Percentiles rank a stretch among this genome's conserved stretches.
Evolutionary conservation across 2,329 filamentous ascomycete genomes (phyloP).

Genomic region (Fusarium fujikuroi): DNA sequence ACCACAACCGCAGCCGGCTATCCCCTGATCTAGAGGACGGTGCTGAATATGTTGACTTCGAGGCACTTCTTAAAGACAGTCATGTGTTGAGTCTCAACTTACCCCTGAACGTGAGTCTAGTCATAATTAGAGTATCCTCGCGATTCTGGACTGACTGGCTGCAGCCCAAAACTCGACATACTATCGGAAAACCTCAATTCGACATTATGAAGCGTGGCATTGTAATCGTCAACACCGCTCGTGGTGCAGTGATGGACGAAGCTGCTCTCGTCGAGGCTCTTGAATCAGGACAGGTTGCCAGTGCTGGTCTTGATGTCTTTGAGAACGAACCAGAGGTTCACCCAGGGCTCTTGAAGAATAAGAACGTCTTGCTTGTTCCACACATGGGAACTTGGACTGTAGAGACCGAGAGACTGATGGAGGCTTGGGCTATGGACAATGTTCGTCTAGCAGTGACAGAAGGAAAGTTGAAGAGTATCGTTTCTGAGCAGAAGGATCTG

Average conservation of each 20-base stretch:
- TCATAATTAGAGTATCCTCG: not conserved
- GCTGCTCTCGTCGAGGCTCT: slow-evolving; percentile 80
- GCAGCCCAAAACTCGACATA: slow-evolving; percentile 74
- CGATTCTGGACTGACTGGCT: not conserved
- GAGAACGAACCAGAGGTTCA: slow-evolving; percentile 84
- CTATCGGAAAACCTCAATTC: slow-evolving; percentile 78
- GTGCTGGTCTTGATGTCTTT: slow-evolving; percentile 82
- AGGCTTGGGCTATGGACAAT: slow-evolving; percentile 79
- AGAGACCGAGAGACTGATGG: slow-evolving; percentile 74
- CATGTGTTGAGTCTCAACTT: slow-evolving; percentile 85
- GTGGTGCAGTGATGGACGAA: slow-evolving; percentile 85
- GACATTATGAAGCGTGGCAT: slow-evolving; percentile 80
- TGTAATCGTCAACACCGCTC: slow-evolving; percentile 83
- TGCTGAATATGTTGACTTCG: slow-evolving; percentile 77
- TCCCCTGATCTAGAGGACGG: slow-evolving; percentile 64
- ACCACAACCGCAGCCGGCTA: slow-evolving; percentile 76
- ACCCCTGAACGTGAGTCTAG: slow-evolving; percentile 76
- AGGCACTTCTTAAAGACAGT: slow-evolving; percentile 74
- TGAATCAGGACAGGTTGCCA: slow-evolving; percentile 74
- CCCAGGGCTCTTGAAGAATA: slow-evolving; percentile 75
- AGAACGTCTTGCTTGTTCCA: slow-evolving; percentile 78
- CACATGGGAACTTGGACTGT: slow-evolving; percentile 89
- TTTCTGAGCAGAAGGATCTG: slow-evolving; percentile 72
- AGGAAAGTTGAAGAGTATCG: slow-evolving; percentile 72
- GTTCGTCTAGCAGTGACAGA: slow-evolving; percentile 70